Evolutionary conservation across 495 filamentous ascomycete genomes (phyloP).

Genomic region (Podospora pseudoanserina): DNA sequence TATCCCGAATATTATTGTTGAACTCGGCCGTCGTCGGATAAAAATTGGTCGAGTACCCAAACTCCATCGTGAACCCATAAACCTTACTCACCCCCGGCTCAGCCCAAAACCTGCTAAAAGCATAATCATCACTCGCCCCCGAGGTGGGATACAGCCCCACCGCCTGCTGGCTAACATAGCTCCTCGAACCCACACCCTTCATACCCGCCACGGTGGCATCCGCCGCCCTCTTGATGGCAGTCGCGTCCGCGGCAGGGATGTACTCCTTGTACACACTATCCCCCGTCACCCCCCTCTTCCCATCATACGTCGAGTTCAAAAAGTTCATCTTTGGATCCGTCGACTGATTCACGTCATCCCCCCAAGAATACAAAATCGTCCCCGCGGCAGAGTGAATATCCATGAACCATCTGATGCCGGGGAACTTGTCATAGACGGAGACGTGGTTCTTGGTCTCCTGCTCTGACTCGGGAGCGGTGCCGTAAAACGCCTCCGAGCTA

Average conservation of each 20-base stretch:
- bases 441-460: slow-evolving; percentile 37
- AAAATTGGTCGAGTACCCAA: slow-evolving; percentile 41
- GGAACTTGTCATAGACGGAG: slow-evolving; percentile 37
- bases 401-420: slow-evolving; percentile 41
- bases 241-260: slow-evolving; percentile 27
- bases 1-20: slow-evolving; percentile 34
- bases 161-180: slow-evolving; percentile 31
- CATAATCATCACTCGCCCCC: slow-evolving; percentile 39
- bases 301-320: slow-evolving; percentile 35
- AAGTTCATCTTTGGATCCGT: slow-evolving; percentile 34
- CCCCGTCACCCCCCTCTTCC: slow-evolving; percentile 34
- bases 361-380: slow-evolving; percentile 41
- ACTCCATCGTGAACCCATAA: slow-evolving; percentile 42
- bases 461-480: slow-evolving; percentile 35
- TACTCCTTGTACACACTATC: slow-evolving; percentile 39
- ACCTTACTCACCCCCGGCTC: slow-evolving; percentile 33
- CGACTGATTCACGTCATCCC: slow-evolving; percentile 38
- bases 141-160: slow-evolving; percentile 37
- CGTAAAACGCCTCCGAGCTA: slow-evolving; percentile 31
- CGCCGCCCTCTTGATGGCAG: slow-evolving; percentile 22
- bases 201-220: slow-evolving; percentile 29
- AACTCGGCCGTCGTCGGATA: slow-evolving; percentile 37
- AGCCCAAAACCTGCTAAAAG: slow-evolving; percentile 28
- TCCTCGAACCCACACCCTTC: slow-evolving; percentile 26
- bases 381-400: slow-evolving; percentile 43